Evolutionary conservation across 352 stramenopile species (phyloP).

Genomic region (Paralagenidium karlingii): DNA sequence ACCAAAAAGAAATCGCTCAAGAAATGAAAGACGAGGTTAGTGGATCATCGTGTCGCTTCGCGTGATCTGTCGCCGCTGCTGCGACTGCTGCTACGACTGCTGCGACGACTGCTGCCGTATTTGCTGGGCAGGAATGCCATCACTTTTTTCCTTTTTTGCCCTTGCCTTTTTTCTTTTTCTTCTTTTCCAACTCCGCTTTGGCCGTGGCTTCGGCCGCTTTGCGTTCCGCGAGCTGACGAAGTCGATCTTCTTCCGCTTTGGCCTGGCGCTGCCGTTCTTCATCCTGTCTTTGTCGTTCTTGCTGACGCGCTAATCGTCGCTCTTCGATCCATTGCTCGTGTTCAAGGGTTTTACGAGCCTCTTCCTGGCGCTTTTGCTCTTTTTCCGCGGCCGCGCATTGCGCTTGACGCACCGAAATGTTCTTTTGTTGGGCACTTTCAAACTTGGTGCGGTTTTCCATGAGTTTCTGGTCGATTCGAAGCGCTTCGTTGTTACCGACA

Average conservation of each 20-base stretch:
- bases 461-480: slow-evolving; percentile 30
- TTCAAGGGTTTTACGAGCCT: slow-evolving; percentile 3
- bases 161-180: slow-evolving; percentile 69
- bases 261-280: slow-evolving; percentile 36
- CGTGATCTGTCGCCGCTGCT: too few species aligned
- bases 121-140: too few species aligned
- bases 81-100: too few species aligned
- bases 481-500: slow-evolving; percentile 31
- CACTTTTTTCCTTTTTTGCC: slow-evolving; percentile 35
- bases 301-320: slow-evolving; percentile 39
- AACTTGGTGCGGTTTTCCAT: slow-evolving; percentile 32
- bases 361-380: slow-evolving; percentile 31
- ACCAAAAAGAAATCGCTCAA: too few species aligned
- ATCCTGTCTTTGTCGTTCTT: slow-evolving; percentile 26
- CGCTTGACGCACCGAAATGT: slow-evolving; percentile 24
- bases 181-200: slow-evolving; percentile 66
- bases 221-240: slow-evolving; percentile 45
- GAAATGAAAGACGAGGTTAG: too few species aligned
- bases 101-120: too few species aligned
- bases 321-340: slow-evolving; percentile 71
- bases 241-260: slow-evolving; percentile 45
- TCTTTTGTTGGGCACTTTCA: slow-evolving; percentile 23
- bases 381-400: slow-evolving; percentile 36
- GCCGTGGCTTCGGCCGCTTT: slow-evolving; percentile 62
- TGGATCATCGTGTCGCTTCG: too few species aligned